These are phyloP conservation scores for Arthrobotrys conoides DNA, from an alignment of 2,329 filamentous ascomycete genomes.

Conservation along the genomic window DNA sequence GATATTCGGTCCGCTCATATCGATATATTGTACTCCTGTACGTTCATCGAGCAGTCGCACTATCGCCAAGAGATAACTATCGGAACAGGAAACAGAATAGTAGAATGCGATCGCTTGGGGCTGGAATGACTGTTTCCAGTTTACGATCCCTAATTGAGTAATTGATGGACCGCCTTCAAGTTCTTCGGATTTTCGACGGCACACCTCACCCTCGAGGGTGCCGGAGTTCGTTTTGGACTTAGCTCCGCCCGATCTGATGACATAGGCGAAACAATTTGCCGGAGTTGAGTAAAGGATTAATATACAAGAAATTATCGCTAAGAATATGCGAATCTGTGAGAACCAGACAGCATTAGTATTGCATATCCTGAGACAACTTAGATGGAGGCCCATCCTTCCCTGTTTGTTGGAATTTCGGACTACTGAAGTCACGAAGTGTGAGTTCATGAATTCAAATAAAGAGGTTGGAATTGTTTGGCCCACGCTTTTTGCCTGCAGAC, in stretches of 20 bases:
- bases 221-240: neutral
- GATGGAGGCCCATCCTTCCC: too few relatives aligned
- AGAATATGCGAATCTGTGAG: neutral
- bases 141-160: slow-evolving; percentile 37
- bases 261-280: slow-evolving; percentile 18
- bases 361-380: too few relatives aligned
- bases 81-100: neutral
- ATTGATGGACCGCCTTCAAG: neutral
- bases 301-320: neutral
- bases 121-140: slow-evolving; percentile 33
- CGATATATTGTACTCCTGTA: slow-evolving; percentile 31
- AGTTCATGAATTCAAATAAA: too few relatives aligned
- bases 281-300: neutral
- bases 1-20: slow-evolving; percentile 30
- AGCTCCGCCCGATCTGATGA: neutral
- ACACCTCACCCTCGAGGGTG: slow-evolving; percentile 4
- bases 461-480: too few relatives aligned
- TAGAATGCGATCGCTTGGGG: slow-evolving; percentile 36
- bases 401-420: too few relatives aligned
- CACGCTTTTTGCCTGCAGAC: too few relatives aligned
- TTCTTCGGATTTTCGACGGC: slow-evolving; percentile 2
- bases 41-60: slow-evolving; percentile 38
- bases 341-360: neutral
- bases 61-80: neutral
- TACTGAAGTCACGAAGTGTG: too few relatives aligned